Base-by-base conservation (phyloP, 257 asterid species). In the Solanum sejunctum region DNA sequence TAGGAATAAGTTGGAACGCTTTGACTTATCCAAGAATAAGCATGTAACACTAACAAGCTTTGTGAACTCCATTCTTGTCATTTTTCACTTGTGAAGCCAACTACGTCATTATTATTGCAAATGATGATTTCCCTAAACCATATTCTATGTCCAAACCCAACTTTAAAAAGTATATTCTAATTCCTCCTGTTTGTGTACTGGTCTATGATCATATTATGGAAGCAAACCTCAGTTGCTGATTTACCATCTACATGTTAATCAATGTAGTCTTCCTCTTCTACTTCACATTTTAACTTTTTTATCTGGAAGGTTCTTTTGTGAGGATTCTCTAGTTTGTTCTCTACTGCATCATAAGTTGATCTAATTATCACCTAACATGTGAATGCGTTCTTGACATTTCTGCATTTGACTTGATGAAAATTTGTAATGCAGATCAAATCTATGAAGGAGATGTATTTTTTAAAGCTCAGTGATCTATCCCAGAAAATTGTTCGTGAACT, bases 361-460 rank as follows among this genome's bases (percentile, higher is more conserved):
- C 52, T 69, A 69, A 69, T 69, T 69, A 69, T 17, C 15, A 70
- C 28, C 12, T 32, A 66, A 32, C 47, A 32, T 8, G 47, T 12
- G 75, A 66, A 7, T 17, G 52, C 12, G n/a, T 47, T 70, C 51
- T 20, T 10, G 36, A n/a, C 52, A 72, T 45, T 72, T 45, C 10
- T 1, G 28, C 16, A 12, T 9, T 51, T 21, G 45, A 43, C 36
- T 82, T 66, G 12, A 51, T 82, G 77, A 82, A 39, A 60, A 0
- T 85, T 82, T 64, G 66, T 57, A 3, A 80, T 93, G 92, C 98
- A 96, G 98, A 91, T 96, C 72, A 95, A 92, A 85, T 84, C 91
- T 91, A 91, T 95, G 99, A 85, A 86, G 88, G 98, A 93, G 81
- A 81, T 85, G 94, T 90, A 93, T 92, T 90, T 71, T 63, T 86